Evolutionary conservation across 305 asterid species (phyloP).

Genomic region (Fraxinus angustifolia): DNA sequence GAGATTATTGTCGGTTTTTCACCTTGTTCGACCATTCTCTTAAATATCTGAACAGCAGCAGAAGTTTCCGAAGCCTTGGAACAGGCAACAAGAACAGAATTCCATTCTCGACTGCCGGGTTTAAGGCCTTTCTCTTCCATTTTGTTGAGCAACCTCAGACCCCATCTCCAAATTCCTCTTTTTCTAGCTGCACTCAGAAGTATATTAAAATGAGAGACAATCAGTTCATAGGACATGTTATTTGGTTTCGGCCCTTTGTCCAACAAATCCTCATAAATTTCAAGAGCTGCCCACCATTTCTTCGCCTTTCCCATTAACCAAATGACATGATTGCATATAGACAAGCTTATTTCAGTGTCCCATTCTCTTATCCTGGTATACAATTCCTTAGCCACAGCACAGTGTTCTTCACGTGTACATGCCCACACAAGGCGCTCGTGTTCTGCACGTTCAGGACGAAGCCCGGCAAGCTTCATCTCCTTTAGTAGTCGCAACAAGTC

Average conservation of each 20-base stretch:
- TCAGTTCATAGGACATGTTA: conserved; percentile 69
- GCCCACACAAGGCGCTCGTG: conserved; percentile 84
- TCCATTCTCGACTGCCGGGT: conserved; percentile 84
- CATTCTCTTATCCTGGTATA: conserved; percentile 69
- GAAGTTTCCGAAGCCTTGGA: conserved; percentile 82
- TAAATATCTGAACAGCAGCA: conserved; percentile 74
- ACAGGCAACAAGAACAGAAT: conserved; percentile 83
- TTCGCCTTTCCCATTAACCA: conserved; percentile 94
- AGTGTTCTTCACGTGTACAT: conserved; percentile 75
- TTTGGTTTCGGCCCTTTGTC: conserved; percentile 88
- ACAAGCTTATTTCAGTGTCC: conserved; percentile 60
- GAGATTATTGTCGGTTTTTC: conserved; percentile 80
- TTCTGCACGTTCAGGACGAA: conserved; percentile 48
- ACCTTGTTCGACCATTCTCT: conserved; percentile 83
- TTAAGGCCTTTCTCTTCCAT: conserved; percentile 95
- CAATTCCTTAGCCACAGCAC: conserved; percentile 69
- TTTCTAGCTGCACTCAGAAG: conserved; percentile 71
- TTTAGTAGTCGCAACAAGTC: conserved; percentile 52
- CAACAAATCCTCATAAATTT: conserved; percentile 82
- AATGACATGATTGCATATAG: conserved; percentile 83
- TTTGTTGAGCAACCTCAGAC: conserved; percentile 69
- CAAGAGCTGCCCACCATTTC: conserved; percentile 98
- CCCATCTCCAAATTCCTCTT: conserved; percentile 93
- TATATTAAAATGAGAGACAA: conserved; percentile 73
- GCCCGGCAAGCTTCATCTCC: conserved; percentile 66